These are phyloP conservation scores for Pelargonium fulgidum DNA, from an alignment of 441 rosid genomes.

Conservation along the genomic window DNA sequence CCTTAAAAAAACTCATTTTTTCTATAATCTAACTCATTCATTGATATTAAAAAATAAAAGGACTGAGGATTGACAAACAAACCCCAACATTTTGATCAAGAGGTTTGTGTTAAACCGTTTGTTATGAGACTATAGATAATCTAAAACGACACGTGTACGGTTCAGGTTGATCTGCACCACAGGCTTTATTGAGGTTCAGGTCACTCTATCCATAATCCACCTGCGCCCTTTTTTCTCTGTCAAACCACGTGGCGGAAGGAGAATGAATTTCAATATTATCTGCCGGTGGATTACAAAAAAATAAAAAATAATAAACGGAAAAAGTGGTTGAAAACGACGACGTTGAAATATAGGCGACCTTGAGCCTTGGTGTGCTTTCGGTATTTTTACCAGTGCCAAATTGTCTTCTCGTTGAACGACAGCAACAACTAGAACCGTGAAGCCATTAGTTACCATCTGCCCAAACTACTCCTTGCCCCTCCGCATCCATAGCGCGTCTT, in stretches of 20 bases:
- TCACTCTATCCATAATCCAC: conserved; percentile 17
- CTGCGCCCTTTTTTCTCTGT: not conserved
- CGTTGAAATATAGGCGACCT: no score
- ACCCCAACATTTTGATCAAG: no score
- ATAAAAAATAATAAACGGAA: not conserved
- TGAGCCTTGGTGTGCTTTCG: no score
- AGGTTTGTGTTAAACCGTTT: no score
- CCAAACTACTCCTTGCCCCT: not conserved
- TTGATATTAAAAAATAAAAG: no score
- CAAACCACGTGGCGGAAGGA: conserved; percentile 30
- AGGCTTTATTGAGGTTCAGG: conserved; percentile 3
- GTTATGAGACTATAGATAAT: no score
- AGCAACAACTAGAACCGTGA: not conserved
- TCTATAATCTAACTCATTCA: no score
- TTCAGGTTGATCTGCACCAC: not conserved
- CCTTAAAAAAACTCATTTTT: no score
- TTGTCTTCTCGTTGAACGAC: conserved; percentile 3
- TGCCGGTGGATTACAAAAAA: not conserved
- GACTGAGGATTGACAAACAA: no score
- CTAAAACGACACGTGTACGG: conserved; percentile 27
- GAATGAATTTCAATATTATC: not conserved
- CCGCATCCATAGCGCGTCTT: not conserved
- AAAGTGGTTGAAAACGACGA: not conserved
- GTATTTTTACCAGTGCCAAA: conserved; percentile 5
- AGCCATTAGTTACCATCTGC: not conserved